These are phyloP conservation scores for Balamuthia mandrillaris DNA, from an alignment of 208 protist genomes.

Conservation along the genomic window DNA sequence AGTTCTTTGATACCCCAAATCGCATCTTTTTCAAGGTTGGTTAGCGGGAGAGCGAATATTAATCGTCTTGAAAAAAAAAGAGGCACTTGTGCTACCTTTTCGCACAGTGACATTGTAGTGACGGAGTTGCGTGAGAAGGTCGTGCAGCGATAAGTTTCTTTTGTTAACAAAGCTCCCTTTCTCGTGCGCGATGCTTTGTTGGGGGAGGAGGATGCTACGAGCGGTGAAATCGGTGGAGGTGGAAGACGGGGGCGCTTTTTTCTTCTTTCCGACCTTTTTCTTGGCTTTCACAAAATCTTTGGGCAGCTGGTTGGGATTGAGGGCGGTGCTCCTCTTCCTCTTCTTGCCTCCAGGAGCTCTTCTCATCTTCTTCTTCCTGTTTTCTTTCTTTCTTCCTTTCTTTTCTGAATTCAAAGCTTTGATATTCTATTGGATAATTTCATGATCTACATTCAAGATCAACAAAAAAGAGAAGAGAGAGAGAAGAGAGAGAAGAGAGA, in stretches of 20 bases:
- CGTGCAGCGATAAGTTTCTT: conserved; percentile 14
- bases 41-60: not conserved
- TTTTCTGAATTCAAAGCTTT: too few relatives aligned
- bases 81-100: conserved; percentile 10
- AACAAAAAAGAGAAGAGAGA: too few relatives aligned
- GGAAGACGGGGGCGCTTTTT: not conserved
- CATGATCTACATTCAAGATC: too few relatives aligned
- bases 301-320: too few relatives aligned
- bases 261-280: not conserved
- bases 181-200: conserved; percentile 18
- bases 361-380: not conserved
- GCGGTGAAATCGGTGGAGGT: conserved; percentile 1
- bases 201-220: not conserved
- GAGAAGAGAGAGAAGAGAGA: too few relatives aligned
- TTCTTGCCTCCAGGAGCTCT: too few relatives aligned
- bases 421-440: too few relatives aligned
- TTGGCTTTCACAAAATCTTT: too few relatives aligned
- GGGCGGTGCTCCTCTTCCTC: too few relatives aligned
- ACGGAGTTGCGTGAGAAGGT: not conserved
- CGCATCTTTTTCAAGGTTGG: not conserved
- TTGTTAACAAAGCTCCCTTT: conserved; percentile 19
- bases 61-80: too few relatives aligned
- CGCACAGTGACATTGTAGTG: conserved; percentile 33
- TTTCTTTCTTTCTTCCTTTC: not conserved
- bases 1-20: conserved; percentile 10